Evolutionary conservation across 495 filamentous ascomycete genomes (phyloP).

Genomic region (Chaetomium tenue): DNA sequence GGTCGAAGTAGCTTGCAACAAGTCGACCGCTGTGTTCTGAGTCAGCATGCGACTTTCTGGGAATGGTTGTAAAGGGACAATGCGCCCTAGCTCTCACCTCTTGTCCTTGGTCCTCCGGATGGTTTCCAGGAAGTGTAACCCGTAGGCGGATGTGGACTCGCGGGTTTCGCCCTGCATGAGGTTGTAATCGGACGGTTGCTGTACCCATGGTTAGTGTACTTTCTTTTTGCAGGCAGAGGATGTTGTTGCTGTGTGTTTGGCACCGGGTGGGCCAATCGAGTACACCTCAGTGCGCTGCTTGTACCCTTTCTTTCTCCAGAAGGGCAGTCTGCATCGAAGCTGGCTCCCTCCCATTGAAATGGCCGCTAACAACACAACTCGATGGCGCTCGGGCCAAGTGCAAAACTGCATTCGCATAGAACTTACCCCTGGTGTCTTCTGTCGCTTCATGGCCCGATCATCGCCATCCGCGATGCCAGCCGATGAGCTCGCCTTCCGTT

Average conservation of each 20-base stretch:
- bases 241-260: background rate
- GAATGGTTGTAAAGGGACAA: background rate
- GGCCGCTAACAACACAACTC: constrained; percentile 7
- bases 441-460: constrained; percentile 62
- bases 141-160: constrained; percentile 64
- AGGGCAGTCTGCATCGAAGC: background rate
- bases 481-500: constrained; percentile 59
- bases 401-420: background rate
- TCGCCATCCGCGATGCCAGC: constrained; percentile 45
- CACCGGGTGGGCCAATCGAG: background rate
- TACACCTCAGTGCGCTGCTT: background rate
- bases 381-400: background rate
- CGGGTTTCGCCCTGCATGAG: constrained; percentile 52
- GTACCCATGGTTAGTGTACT: constrained; percentile 23
- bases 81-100: constrained; percentile 50
- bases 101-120: constrained; percentile 69
- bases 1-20: constrained; percentile 70
- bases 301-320: background rate
- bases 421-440: constrained; percentile 46
- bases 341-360: background rate
- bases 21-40: constrained; percentile 55
- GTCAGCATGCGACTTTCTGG: constrained; percentile 17
- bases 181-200: constrained; percentile 39
- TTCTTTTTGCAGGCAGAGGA: background rate
- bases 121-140: constrained; percentile 62